Evolutionary conservation across 2,329 filamentous ascomycete species (phyloP), one percentile per base, ranked within the genome.

Genomic region (Aureobasidium sp.): DNA sequence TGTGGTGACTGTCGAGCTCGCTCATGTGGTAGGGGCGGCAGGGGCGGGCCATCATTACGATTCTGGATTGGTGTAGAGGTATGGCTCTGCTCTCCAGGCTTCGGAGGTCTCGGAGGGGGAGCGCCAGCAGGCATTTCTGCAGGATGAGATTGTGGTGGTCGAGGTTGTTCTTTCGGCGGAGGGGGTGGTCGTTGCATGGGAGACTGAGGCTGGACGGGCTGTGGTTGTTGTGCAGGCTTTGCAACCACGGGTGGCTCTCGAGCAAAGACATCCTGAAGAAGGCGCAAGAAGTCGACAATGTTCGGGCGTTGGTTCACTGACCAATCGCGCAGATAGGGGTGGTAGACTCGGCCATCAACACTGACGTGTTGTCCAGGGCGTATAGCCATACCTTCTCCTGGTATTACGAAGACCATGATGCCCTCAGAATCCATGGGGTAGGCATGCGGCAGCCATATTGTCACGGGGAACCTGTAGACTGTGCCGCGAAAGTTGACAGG

Each of bases 321-420:
- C 94, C 94, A 99, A 65, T 91, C 87, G 36, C 91, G 90, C 51
- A 99, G 79, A 73, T 97, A 99, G 41, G 94, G 94, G 73, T 99
- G 94, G 73, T 97, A 99, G 66, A 97, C 85, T 72, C 90, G 87
- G 29, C 94, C 94, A 70, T 97, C 93, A 5, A 90, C 87, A 71
- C 94, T 92, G 64, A 99, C 92, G 78, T 99, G 92, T 72, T 99
- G 94, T 0, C 94, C 94, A 0, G 92, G 91, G 24, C 93, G 84
- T 46, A 99, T 87, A 67, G 89, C 77, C 91, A 99, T 97, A 66
- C 86, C 89, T 67, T 90, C 87, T 5, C 89, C 90, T 2, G 94
- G 92, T 7, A 87, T 92, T 46, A 97, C 90, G 74, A 96, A 97
- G 63, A 88, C 85, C 51, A 97, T 82, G 1, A 94, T 94, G 0